Base-by-base conservation (phyloP, 352 stramenopile species). In the Globisporangium okanoganense region DNA sequence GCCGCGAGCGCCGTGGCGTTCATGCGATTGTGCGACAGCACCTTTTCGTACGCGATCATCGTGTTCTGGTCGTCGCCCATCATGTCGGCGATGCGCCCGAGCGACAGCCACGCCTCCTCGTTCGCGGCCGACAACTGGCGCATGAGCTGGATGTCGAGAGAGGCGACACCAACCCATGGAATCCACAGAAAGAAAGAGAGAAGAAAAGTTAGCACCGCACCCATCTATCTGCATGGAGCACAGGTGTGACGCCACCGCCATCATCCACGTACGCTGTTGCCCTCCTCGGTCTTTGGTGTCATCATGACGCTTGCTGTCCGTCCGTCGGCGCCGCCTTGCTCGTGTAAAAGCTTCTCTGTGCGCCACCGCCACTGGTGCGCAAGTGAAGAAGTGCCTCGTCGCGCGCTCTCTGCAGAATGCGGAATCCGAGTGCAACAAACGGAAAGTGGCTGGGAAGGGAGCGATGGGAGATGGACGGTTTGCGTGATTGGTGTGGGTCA, bases 41-140 rank as follows among this genome's bases (percentile, higher is more conserved):
- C 86, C 67, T 95, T 95, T 56, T 95, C 86, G 64, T 94, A 95
- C 25, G 86, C 85, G 47, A 92, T 58, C 77, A 95, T 88, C 33
- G 85, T 94, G 74, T 95, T 94, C 57, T 93, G 82, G 52, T 95
- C 86, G 69, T 95, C 84, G 61, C 84, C 86, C 86, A 95, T 95
- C 80, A 95, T 90, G 56, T 95, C 86, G n/a, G 86, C 82, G 59
- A 95, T 94, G 61, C 85, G 83, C 36, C 83, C 85, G 9, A 95
- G 71, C 24, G 79, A 85, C 27, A 92, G 70, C 85, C 85, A 95
- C 22, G 84, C 85, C 56, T 95, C 85, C 57, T 95, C 83, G 50
- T 95, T 95, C 24, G 81, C 74, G 10, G 76, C 78, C 49, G 83
- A 85, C 43, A 94, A 78, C 63, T 94, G 85, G 20, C 82, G 81